Conservation (phyloP, 1,139 yeast species). For the Yamadazyma dushanensis region DNA sequence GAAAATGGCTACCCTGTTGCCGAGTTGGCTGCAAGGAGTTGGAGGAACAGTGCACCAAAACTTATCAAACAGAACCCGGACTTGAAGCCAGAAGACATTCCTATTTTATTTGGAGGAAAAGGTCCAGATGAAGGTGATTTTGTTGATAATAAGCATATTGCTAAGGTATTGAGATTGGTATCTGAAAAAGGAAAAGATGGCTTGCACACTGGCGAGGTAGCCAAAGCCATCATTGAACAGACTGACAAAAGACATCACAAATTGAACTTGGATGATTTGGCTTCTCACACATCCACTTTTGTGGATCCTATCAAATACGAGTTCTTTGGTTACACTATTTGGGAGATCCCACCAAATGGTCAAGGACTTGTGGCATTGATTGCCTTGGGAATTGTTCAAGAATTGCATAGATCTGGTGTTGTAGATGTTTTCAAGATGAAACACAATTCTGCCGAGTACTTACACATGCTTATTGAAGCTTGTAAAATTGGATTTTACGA, state of each 20-base stretch:
- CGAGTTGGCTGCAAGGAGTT: conserved; percentile 54
- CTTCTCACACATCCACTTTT: conserved; percentile 52
- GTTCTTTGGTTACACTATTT: conserved; percentile 45
- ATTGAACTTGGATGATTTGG: conserved; percentile 55
- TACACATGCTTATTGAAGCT: conserved; percentile 69
- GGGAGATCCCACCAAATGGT: conserved; percentile 86
- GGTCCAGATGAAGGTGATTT: conserved; percentile 64
- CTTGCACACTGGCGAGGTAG: conserved; percentile 68
- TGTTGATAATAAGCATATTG: conserved; percentile 53
- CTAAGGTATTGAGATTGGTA: conserved; percentile 52
- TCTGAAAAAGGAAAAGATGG: conserved; percentile 62
- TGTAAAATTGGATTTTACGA: conserved; percentile 74
- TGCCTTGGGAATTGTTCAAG: conserved; percentile 66
- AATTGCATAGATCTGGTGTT: conserved; percentile 47
- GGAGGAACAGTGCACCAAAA: conserved; percentile 43
- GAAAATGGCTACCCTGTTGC: conserved; percentile 67
- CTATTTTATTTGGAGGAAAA: conserved; percentile 29
- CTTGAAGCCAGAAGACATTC: conserved; percentile 27
- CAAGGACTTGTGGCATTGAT: conserved; percentile 74
- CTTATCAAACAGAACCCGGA: conserved; percentile 39
- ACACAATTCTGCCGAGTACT: conserved; percentile 72
- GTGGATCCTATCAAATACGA: conserved; percentile 61
- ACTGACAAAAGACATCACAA: conserved; percentile 56
- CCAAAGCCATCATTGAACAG: conserved; percentile 60
- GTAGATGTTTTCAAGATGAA: conserved; percentile 46